Conservation (phyloP, 805 yeast genomes). For the Sporopachydermia quercuum region DNA sequence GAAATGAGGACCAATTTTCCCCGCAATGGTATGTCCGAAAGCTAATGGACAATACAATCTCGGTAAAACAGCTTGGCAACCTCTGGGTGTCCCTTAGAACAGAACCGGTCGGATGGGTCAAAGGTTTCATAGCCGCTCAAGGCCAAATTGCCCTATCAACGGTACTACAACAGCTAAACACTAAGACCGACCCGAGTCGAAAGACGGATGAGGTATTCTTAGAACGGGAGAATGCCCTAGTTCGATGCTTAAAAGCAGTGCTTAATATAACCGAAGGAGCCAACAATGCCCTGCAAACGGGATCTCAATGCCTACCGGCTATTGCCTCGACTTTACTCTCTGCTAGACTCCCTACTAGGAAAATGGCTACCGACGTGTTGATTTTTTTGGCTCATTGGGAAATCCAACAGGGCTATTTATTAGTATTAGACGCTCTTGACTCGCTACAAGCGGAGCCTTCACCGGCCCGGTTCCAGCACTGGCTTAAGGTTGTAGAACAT, state of each 20-base stretch:
- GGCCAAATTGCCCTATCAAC: conserved; percentile 70
- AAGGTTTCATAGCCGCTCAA: conserved; percentile 57
- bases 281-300: conserved; percentile 29
- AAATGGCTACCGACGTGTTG: conserved; percentile 65
- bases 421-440: conserved; percentile 39
- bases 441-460: conserved; percentile 23
- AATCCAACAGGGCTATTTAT: conserved; percentile 33
- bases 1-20: conserved; percentile 21
- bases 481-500: conserved; percentile 52
- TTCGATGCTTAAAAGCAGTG: conserved; percentile 63
- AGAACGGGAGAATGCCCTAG: conserved; percentile 62
- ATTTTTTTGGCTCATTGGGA: conserved; percentile 35
- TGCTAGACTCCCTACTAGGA: conserved; percentile 60
- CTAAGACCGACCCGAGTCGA: conserved; percentile 16
- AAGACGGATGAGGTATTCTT: conserved; percentile 26
- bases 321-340: conserved; percentile 63
- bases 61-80: conserved; percentile 58
- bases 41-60: conserved; percentile 54
- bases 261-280: conserved; percentile 52
- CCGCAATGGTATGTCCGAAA: conserved; percentile 69
- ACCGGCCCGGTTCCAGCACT: conserved; percentile 45
- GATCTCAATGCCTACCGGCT: conserved; percentile 37
- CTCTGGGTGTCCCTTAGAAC: conserved; percentile 87
- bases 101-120: conserved; percentile 76
- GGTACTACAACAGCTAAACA: conserved; percentile 40